Percentiles rank a stretch among this genome's conserved stretches.
phyloP scores from a whole-genome alignment of 2,329 filamentous ascomycete genomes.

The Chaetothyriales sp. region DNA sequence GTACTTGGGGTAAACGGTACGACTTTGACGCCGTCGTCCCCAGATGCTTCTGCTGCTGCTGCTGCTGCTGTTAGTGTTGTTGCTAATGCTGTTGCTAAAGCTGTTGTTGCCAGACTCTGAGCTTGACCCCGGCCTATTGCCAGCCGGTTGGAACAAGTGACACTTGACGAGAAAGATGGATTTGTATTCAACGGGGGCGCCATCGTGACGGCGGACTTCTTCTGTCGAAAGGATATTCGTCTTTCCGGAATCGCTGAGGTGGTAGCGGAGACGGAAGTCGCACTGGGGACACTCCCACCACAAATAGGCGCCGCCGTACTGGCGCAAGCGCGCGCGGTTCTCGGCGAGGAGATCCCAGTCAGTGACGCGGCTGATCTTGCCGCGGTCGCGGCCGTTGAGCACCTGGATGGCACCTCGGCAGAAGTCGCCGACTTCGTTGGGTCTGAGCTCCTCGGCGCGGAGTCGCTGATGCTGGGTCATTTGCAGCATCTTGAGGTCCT shows the following conservation, averaged over 20 bases:
- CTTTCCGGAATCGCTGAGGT: conserved; percentile 11
- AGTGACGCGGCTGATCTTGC: conserved; percentile 11
- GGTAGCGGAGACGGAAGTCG: conserved; percentile 15
- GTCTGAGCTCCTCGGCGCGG: conserved; percentile 9
- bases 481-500: conserved; percentile 3
- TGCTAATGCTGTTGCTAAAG: background rate
- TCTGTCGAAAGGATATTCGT: conserved; percentile 15
- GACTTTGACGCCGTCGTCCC: background rate
- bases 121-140: conserved; percentile 2
- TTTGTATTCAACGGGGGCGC: conserved; percentile 12
- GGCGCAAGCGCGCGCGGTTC: conserved; percentile 8
- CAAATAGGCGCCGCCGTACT: conserved; percentile 14
- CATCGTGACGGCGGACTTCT: conserved; percentile 13
- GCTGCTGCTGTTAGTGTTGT: background rate
- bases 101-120: background rate
- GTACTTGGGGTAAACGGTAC: conserved; percentile 7
- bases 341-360: conserved; percentile 11
- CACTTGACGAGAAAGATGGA: conserved; percentile 14
- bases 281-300: conserved; percentile 18
- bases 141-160: conserved; percentile 12
- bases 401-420: conserved; percentile 17
- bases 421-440: conserved; percentile 13
- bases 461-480: conserved; percentile 10
- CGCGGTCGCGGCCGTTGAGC: conserved; percentile 15
- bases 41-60: background rate